Evolutionary conservation across 306 rosid species (phyloP).

Genomic region (Carpinus viminea): DNA sequence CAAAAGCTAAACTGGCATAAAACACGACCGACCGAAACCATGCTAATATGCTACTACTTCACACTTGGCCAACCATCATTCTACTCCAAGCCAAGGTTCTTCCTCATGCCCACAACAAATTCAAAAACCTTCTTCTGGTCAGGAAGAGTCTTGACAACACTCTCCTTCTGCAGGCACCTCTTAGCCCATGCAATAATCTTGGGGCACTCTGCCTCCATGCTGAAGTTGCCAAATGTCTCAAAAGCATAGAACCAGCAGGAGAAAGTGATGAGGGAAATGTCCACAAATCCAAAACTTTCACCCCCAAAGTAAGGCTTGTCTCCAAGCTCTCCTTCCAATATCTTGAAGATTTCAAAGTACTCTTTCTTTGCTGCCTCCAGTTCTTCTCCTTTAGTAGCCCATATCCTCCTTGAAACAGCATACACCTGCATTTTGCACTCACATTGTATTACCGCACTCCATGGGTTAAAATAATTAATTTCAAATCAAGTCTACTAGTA

Average conservation of each 20-base stretch:
- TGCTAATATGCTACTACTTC: too few relatives aligned
- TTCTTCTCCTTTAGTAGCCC: constrained; percentile 24
- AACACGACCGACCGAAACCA: neutral
- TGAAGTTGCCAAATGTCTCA: constrained; percentile 21
- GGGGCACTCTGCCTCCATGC: constrained; percentile 24
- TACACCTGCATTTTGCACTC: constrained; percentile 12
- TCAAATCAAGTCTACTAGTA: too few relatives aligned
- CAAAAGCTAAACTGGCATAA: neutral
- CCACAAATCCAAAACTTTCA: constrained; percentile 23
- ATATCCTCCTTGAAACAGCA: neutral
- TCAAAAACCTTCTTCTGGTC: constrained; percentile 17
- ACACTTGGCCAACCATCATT: neutral
- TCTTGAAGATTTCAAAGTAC: constrained; percentile 17
- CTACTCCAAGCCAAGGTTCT: constrained; percentile 10
- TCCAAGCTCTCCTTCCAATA: constrained; percentile 33
- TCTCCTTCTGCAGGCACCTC: constrained; percentile 31
- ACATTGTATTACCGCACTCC: neutral
- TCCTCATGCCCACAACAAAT: neutral
- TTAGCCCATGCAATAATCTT: constrained; percentile 29
- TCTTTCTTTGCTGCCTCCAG: constrained; percentile 28
- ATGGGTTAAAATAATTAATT: too few relatives aligned
- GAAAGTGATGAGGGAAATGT: constrained; percentile 27
- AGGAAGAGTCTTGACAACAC: constrained; percentile 28
- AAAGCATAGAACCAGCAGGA: constrained; percentile 16
- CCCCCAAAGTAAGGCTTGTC: constrained; percentile 33